Evolutionary conservation across 352 stramenopile genomes (phyloP).

Genomic region (Pythium utonaiense): DNA sequence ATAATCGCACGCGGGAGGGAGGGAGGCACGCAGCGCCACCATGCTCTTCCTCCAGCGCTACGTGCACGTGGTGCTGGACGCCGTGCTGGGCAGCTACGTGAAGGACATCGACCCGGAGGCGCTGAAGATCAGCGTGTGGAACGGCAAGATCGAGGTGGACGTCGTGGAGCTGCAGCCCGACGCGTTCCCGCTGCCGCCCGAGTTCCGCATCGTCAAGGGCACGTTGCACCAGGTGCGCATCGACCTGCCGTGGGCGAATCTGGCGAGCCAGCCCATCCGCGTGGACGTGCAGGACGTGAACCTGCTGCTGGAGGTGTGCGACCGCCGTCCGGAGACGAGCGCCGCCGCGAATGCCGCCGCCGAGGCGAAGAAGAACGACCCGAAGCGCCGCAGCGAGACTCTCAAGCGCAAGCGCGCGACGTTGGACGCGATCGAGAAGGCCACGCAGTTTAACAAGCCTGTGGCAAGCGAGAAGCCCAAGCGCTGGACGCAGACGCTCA

Average conservation of each 20-base stretch:
- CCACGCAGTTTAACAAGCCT: conserved; percentile 53
- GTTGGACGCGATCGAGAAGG: conserved; percentile 74
- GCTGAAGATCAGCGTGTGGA: conserved; percentile 84
- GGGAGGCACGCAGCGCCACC: neutral
- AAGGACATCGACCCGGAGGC: conserved; percentile 86
- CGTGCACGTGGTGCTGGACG: conserved; percentile 79
- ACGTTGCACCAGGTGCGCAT: conserved; percentile 75
- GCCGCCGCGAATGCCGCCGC: neutral
- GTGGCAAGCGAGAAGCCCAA: neutral
- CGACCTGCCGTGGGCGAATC: conserved; percentile 72
- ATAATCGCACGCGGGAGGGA: neutral
- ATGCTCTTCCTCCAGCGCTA: conserved; percentile 83
- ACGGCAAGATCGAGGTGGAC: conserved; percentile 81
- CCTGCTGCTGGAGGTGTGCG: conserved; percentile 58
- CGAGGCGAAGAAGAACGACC: conserved; percentile 12
- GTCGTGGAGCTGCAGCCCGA: conserved; percentile 75
- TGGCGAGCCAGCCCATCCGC: conserved; percentile 66
- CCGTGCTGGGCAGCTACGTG: conserved; percentile 78
- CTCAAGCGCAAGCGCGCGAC: conserved; percentile 73
- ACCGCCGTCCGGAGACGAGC: conserved; percentile 14
- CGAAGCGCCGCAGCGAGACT: conserved; percentile 29
- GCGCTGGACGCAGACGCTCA: conserved; percentile 67
- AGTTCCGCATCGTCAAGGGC: conserved; percentile 67
- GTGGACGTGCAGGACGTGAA: conserved; percentile 78
- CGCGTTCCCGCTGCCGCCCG: conserved; percentile 59